Base-by-base conservation (phyloP, 306 rosid species). In the Gynostemma pentaphyllum region DNA sequence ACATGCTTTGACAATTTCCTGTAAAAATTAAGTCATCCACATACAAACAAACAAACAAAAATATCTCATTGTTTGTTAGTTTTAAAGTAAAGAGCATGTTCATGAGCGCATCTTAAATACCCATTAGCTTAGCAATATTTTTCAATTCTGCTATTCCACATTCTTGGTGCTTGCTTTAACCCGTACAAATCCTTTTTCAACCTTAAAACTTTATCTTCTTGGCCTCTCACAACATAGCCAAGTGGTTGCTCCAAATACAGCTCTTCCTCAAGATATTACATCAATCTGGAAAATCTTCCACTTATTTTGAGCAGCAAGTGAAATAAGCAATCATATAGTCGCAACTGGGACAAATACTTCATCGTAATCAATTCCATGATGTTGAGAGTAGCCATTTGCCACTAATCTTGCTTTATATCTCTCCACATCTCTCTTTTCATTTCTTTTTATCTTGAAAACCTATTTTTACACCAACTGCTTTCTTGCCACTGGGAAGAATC, bases 331-430 rank as follows among this genome's bases (percentile, higher is more conserved):
- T 3, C 2, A 0, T 8, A 61, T 55, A 1, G 46, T 39, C 6
- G 7, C 9, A 7, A 61, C 22, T 24, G 30, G 19, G 21, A 34
- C 66, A 39, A 39, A 61, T 9, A 61, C 66, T 39, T 61, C 66
- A 4, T 21, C 26, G 10, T 36, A 60, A 13, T 60, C 47, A 34
- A 16, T 34, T 6, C 14, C 3, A 5, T 36, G 8, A 2, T 14
- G 7, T 60, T 60, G 47, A 11, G 26, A 30, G 9, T 36, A 60
- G 26, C 16, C 28, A 36, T 37, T 60, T 21, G 30, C 34, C 19
- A 61, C 66, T 18, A 61, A 23, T 16, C 48, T 61, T 5, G 30
- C 66, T 37, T 61, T 61, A 13, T 61, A 19, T 39, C 32, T 61
- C 2, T 61, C 49, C 0, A 61, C 22, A 8, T 61, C 66, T 37